Conservation (phyloP, 2,329 filamentous ascomycete species). For the Colletotrichum sp. region DNA sequence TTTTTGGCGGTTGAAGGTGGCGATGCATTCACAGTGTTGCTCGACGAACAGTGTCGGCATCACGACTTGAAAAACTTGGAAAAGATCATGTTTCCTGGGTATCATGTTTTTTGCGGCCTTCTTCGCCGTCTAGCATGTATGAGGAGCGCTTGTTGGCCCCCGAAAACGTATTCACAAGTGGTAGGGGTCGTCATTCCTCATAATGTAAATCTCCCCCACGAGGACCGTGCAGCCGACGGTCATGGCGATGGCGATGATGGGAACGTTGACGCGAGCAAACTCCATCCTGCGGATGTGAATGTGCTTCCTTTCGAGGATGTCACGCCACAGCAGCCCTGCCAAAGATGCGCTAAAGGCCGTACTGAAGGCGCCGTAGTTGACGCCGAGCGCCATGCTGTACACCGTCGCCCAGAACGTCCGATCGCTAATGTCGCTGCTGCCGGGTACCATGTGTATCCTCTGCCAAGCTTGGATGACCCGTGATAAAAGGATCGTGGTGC, state of each 20-base stretch:
- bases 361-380: slow-evolving; percentile 79
- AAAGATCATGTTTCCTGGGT: not conserved
- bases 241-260: slow-evolving; percentile 75
- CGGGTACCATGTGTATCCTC: slow-evolving; percentile 56
- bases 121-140: not conserved
- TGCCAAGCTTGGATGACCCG: slow-evolving; percentile 75
- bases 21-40: not conserved
- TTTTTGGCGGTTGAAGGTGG: not conserved
- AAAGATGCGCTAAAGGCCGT: slow-evolving; percentile 74
- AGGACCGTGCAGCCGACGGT: slow-evolving; percentile 66
- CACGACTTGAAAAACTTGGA: not conserved
- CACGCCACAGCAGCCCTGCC: slow-evolving; percentile 74
- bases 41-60: fast-evolving
- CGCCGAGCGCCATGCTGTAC: slow-evolving; percentile 76
- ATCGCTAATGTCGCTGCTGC: slow-evolving; percentile 56
- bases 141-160: not conserved
- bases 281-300: slow-evolving; percentile 69
- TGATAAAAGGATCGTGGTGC: slow-evolving; percentile 75
- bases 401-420: slow-evolving; percentile 77
- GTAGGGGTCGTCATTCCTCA: slow-evolving; percentile 46
- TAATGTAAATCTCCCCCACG: slow-evolving; percentile 68
- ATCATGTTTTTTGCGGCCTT: not conserved
- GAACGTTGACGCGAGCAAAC: slow-evolving; percentile 72
- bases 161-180: not conserved
- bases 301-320: slow-evolving; percentile 72